phyloP scores from a whole-genome alignment of 176 grass and related monocot species.

The Raddia guianensis region DNA sequence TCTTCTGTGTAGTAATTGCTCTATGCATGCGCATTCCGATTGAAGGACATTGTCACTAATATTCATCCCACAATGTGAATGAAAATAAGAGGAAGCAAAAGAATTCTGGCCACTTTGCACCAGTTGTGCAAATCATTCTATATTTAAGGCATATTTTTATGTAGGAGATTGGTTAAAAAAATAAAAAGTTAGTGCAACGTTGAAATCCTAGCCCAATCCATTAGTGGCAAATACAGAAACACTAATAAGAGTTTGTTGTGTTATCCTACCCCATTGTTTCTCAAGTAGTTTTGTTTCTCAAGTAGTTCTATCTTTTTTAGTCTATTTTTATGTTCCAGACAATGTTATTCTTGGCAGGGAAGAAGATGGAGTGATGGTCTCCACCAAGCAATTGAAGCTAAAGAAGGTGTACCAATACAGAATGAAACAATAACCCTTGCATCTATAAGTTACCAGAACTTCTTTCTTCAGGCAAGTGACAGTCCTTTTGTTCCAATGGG shows the following conservation, averaged over 20 bases:
- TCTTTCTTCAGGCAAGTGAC: slow-evolving; percentile 91
- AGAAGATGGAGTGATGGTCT: slow-evolving; percentile 99
- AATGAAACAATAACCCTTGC: slow-evolving; percentile 98
- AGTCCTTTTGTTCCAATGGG: slow-evolving; percentile 15
- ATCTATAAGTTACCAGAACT: slow-evolving; percentile 99
- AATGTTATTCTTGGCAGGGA: slow-evolving; percentile 61
- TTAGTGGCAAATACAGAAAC: slow-evolving; percentile 8
- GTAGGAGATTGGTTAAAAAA: background rate
- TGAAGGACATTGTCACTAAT: slow-evolving; percentile 4
- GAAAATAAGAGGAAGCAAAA: slow-evolving; percentile 17
- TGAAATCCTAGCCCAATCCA: background rate
- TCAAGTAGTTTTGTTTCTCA: background rate
- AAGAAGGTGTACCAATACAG: slow-evolving; percentile 90
- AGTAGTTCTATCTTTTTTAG: background rate
- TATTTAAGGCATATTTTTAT: background rate
- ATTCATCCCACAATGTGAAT: slow-evolving; percentile 18
- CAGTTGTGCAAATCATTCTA: slow-evolving; percentile 17
- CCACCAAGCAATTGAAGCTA: slow-evolving; percentile 98
- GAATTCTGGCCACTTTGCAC: background rate
- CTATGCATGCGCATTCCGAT: slow-evolving; percentile 14
- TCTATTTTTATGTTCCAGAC: slow-evolving; percentile 27
- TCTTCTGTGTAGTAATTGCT: slow-evolving; percentile 11
- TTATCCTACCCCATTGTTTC: background rate
- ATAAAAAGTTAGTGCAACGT: background rate
- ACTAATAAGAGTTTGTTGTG: slow-evolving; percentile 1